Percentiles rank a stretch among this genome's conserved stretches.
These are phyloP conservation scores for Rhodosporidiobolus odoratus DNA, from an alignment of 768 basidiomycete species.

Conservation along the genomic window DNA sequence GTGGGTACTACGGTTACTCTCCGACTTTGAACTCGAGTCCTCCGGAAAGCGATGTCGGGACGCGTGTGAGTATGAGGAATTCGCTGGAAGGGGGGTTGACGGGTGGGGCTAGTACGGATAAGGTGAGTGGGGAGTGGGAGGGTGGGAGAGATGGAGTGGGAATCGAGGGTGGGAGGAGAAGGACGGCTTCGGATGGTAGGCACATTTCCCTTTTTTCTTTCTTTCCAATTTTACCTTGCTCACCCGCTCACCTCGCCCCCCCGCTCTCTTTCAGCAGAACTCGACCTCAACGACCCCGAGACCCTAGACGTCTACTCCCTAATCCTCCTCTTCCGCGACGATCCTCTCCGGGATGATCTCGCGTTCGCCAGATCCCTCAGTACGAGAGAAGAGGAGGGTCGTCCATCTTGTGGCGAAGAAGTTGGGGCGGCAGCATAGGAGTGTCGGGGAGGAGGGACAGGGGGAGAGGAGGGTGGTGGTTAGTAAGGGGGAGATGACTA, in stretches of 20 bases:
- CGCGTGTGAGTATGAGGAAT: conserved; percentile 21
- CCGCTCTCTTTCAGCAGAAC: conserved; percentile 56
- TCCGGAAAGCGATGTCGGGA: conserved; percentile 13
- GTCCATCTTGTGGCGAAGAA: conserved; percentile 97
- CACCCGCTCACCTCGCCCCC: no score
- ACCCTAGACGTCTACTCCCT: conserved; percentile 96
- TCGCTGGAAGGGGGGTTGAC: conserved; percentile 43
- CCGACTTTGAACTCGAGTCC: no score
- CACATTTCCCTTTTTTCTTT: no score
- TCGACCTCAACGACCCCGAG: conserved; percentile 92
- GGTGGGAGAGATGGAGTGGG: conserved; percentile 7
- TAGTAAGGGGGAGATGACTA: conserved; percentile 48
- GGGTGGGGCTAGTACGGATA: conserved; percentile 33
- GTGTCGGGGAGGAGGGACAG: conserved; percentile 83
- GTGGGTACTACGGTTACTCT: not conserved
- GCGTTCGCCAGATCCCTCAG: conserved; percentile 85
- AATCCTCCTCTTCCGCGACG: conserved; percentile 93
- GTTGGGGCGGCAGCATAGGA: conserved; percentile 89
- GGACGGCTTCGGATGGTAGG: not conserved
- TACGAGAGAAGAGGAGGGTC: conserved; percentile 77
- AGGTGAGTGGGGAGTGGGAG: conserved; percentile 1
- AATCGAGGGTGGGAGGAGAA: not conserved
- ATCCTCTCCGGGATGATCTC: conserved; percentile 92
- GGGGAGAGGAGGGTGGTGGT: conserved; percentile 61
- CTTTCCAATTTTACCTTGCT: not conserved